These are phyloP conservation scores for Parascedosporium putredinis DNA, from an alignment of 2,329 filamentous ascomycete species.

Conservation along the genomic window DNA sequence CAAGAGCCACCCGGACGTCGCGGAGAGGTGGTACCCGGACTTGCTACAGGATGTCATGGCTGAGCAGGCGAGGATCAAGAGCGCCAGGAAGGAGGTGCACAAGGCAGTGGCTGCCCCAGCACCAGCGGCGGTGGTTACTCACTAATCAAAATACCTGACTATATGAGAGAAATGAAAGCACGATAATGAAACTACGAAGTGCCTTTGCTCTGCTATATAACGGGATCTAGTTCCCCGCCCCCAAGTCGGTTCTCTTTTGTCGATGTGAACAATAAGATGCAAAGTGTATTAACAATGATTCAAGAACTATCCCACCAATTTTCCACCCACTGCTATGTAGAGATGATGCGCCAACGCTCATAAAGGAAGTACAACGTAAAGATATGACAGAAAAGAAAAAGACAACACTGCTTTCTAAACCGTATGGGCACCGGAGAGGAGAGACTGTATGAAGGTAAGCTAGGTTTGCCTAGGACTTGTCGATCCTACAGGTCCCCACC, in stretches of 20 bases:
- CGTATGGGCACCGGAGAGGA: not conserved
- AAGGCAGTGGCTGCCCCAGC: slow-evolving; percentile 12
- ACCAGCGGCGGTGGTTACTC: slow-evolving; percentile 20
- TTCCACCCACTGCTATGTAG: too few relatives aligned
- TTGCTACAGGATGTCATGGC: slow-evolving; percentile 46
- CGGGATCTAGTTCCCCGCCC: too few relatives aligned
- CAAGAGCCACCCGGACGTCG: slow-evolving; percentile 81
- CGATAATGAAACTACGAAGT: not conserved
- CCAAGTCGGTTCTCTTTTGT: too few relatives aligned
- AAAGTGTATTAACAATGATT: too few relatives aligned
- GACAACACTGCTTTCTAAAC: slow-evolving; percentile 2
- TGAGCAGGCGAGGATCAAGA: slow-evolving; percentile 39
- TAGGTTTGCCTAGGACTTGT: too few relatives aligned
- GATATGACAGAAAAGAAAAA: too few relatives aligned
- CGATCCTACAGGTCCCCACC: too few relatives aligned
- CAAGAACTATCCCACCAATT: too few relatives aligned
- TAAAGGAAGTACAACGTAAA: too few relatives aligned
- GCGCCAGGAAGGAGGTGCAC: slow-evolving; percentile 17
- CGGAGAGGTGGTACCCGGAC: slow-evolving; percentile 68
- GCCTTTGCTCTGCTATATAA: too few relatives aligned
- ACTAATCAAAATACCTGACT: slow-evolving; percentile 13
- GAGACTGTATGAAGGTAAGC: too few relatives aligned
- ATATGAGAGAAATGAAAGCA: not conserved
- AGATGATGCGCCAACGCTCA: slow-evolving; percentile 4
- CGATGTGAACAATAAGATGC: not conserved